Evolutionary conservation across 768 basidiomycete genomes (phyloP), one percentile per base, ranked within the genome.

Genomic region (Trichaptum fuscoviolaceum): DNA sequence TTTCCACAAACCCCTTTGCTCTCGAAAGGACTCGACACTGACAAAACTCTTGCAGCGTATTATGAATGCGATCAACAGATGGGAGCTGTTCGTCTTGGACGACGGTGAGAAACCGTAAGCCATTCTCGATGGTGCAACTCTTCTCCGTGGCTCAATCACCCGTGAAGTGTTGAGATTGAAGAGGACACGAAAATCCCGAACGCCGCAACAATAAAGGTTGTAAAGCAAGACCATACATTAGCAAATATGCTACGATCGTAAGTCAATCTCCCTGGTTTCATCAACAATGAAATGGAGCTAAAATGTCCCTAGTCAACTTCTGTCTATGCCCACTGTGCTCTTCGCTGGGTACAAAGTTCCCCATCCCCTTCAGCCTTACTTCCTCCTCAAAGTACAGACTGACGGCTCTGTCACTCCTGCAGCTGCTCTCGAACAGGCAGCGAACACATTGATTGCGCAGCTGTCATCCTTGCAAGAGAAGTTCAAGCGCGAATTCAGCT

Each of bases 291-390:
- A 30, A 8, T 42, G 15, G 57, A 36, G 18, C 67, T 58, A 10
- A 10, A 64, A 34, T 63, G 62, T 60, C 1, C 57, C 25, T 75
- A 97, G 96, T 2, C 95, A 99, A 84, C 89, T 99, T 30, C 88
- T 98, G 35, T 78, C 88, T 8, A 91, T 92, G 85, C 90, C 93
- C 7, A 83, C 88, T 70, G 88, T 98, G 70, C 88, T 95, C 68
- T 99, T 99, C 75, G 96, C 96, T 0, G 97, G 97, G 1, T 99
- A 99, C 87, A 95, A 96, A 80, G 94, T 95, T 52, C 96, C 96
- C 0, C 97, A 98, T 73, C 96, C 97, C 0, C 87, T 96, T 24
- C 93, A 97, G 69, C 95, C 96, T 8, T 85, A 95, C 75, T 96
- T 99, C 79, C 82, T 93, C 66, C 86, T 99, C 77, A 98, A 97